These are phyloP conservation scores for Erodium moschatum DNA, from an alignment of 441 rosid genomes.

Conservation along the genomic window DNA sequence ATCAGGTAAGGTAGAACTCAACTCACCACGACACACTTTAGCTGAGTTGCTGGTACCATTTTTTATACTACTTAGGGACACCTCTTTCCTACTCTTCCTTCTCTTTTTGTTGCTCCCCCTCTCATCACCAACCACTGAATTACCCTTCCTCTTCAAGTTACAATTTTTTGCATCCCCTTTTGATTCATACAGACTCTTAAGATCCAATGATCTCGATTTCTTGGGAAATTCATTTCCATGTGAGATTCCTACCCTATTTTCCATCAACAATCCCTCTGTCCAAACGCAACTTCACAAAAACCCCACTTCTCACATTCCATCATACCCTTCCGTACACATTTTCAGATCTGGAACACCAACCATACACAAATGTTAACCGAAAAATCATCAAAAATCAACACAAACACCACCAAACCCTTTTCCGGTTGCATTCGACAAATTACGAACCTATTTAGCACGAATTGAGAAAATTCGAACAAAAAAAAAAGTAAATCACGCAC, in stretches of 20 bases:
- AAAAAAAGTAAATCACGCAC: slow-evolving; percentile 28
- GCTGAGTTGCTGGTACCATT: slow-evolving; percentile 34
- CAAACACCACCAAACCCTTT: slow-evolving; percentile 18
- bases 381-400: slow-evolving; percentile 12
- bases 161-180: slow-evolving; percentile 32
- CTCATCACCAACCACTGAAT: slow-evolving; percentile 32
- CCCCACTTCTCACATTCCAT: slow-evolving; percentile 47
- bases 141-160: slow-evolving; percentile 52
- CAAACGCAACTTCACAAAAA: slow-evolving; percentile 36
- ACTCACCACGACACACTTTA: slow-evolving; percentile 44
- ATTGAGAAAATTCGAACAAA: slow-evolving; percentile 18
- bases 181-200: slow-evolving; percentile 65
- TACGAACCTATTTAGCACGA: slow-evolving; percentile 13
- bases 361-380: slow-evolving; percentile 24
- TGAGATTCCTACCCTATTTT: slow-evolving; percentile 52
- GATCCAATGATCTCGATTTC: slow-evolving; percentile 82
- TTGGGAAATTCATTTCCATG: slow-evolving; percentile 64
- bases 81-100: slow-evolving; percentile 53
- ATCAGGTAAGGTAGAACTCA: slow-evolving; percentile 24
- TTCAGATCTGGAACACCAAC: slow-evolving; percentile 58
- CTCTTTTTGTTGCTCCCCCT: slow-evolving; percentile 37
- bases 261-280: slow-evolving; percentile 64
- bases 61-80: slow-evolving; percentile 45
- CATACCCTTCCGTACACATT: slow-evolving; percentile 32
- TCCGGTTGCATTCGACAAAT: not conserved